These are phyloP conservation scores for Fusarium sp. DNA, from an alignment of 2,329 filamentous ascomycete genomes.

Conservation along the genomic window DNA sequence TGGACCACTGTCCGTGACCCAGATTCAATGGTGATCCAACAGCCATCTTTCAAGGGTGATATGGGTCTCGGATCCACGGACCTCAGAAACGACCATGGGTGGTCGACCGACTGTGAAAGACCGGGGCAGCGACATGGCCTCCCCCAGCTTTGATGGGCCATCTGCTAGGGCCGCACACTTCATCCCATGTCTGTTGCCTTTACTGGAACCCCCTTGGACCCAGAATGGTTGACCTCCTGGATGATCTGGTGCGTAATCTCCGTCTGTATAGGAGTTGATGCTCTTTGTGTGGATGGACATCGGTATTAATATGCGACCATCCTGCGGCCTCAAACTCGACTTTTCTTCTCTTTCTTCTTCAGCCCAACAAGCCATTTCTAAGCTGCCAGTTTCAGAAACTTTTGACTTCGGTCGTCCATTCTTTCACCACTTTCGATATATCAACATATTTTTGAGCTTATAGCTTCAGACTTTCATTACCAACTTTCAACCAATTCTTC, in stretches of 20 bases:
- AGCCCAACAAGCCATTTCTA: constrained; percentile 56
- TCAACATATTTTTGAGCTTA: constrained; percentile 40
- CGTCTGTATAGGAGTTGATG: constrained; percentile 30
- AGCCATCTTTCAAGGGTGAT: constrained; percentile 25
- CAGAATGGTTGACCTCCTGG: constrained; percentile 26
- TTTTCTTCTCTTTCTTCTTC: constrained; percentile 47
- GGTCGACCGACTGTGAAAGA: constrained; percentile 25
- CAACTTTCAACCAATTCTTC: constrained; percentile 47
- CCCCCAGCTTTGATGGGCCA: constrained; percentile 35
- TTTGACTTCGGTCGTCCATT: constrained; percentile 68
- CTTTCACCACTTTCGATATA: constrained; percentile 50
- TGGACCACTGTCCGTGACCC: constrained; percentile 28
- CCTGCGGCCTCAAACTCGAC: constrained; percentile 42
- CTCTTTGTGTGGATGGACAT: constrained; percentile 27
- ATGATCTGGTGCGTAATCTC: constrained; percentile 41
- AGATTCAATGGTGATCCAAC: constrained; percentile 36
- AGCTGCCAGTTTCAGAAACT: constrained; percentile 53
- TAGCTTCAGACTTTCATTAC: constrained; percentile 41
- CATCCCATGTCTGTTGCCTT: constrained; percentile 35
- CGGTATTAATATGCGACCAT: constrained; percentile 59
- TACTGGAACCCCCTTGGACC: constrained; percentile 37
- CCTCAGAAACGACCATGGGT: constrained; percentile 30
- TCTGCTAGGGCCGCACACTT: constrained; percentile 38
- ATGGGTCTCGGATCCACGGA: constrained; percentile 28
- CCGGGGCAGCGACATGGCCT: constrained; percentile 34